phyloP scores from a whole-genome alignment of 2,329 filamentous ascomycete species.

The Sporothrix brasiliensis region DNA sequence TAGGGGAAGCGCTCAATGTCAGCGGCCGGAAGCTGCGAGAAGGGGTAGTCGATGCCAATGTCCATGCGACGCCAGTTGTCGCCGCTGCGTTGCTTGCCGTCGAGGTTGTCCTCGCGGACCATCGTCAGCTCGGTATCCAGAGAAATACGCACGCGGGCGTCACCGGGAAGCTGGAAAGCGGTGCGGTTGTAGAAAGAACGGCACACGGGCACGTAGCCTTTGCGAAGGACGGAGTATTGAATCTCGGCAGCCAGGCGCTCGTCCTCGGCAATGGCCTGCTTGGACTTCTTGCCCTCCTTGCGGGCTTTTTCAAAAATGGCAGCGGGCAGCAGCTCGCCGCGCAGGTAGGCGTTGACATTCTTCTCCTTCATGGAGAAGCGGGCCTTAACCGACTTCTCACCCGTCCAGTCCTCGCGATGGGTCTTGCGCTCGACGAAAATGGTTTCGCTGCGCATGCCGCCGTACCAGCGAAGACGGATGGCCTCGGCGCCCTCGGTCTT shows the following conservation, averaged over 20 bases:
- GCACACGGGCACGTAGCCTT: conserved; percentile 84
- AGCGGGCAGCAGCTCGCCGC: conserved; percentile 79
- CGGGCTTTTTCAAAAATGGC: conserved; percentile 96
- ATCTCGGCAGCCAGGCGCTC: conserved; percentile 89
- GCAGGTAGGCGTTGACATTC: conserved; percentile 88
- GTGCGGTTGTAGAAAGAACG: conserved; percentile 98
- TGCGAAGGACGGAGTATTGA: conserved; percentile 88
- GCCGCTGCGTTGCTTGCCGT: conserved; percentile 73
- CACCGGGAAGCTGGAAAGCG: conserved; percentile 94
- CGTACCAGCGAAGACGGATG: conserved; percentile 95
- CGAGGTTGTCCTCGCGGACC: conserved; percentile 92
- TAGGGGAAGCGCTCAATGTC: conserved; percentile 94
- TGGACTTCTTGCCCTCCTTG: conserved; percentile 90
- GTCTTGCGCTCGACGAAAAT: conserved; percentile 98
- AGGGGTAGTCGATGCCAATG: conserved; percentile 94
- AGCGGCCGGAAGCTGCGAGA: conserved; percentile 79
- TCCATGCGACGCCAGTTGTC: conserved; percentile 97
- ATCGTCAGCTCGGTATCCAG: conserved; percentile 95
- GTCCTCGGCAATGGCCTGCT: conserved; percentile 87
- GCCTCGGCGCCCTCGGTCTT: conserved; percentile 98
- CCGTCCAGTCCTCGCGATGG: conserved; percentile 98
- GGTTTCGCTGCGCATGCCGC: conserved; percentile 90
- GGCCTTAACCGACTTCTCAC: conserved; percentile 98
- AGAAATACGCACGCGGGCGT: conserved; percentile 93
- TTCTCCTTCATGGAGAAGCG: conserved; percentile 96